Evolutionary conservation across 139 green algal genomes (phyloP).

Genomic region (Chlamydomonas applanata): DNA sequence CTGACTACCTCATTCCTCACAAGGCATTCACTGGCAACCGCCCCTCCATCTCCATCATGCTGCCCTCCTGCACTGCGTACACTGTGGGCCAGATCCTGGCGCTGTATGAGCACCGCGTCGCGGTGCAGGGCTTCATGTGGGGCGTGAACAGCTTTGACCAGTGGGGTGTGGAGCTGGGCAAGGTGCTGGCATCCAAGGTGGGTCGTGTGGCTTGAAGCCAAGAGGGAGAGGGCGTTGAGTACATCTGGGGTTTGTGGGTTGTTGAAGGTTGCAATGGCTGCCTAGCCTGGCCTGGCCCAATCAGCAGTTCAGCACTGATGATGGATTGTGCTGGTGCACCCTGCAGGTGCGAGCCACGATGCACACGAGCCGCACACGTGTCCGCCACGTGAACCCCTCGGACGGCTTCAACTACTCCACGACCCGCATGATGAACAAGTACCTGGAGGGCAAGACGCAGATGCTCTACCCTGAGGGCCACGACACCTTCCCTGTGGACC

Average conservation of each 20-base stretch:
- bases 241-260: too few relatives aligned
- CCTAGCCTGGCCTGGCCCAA: too few relatives aligned
- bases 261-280: too few relatives aligned
- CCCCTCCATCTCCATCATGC: slow-evolving; percentile 87
- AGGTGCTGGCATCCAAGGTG: slow-evolving; percentile 83
- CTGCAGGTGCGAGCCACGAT: slow-evolving; percentile 54
- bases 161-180: slow-evolving; percentile 99
- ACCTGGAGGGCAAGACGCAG: slow-evolving; percentile 76
- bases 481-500: slow-evolving; percentile 30
- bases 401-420: slow-evolving; percentile 92
- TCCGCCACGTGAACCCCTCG: slow-evolving; percentile 52
- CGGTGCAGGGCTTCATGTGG: slow-evolving; percentile 96
- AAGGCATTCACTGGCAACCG: slow-evolving; percentile 92
- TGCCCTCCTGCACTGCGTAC: slow-evolving; percentile 88
- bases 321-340: too few relatives aligned
- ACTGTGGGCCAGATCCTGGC: slow-evolving; percentile 93
- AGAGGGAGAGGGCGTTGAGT: too few relatives aligned
- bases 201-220: too few relatives aligned
- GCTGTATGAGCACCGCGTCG: slow-evolving; percentile 97
- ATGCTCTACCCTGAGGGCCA: slow-evolving; percentile 38
- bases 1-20: slow-evolving; percentile 92
- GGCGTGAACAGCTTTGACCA: slow-evolving; percentile 99
- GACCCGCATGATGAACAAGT: slow-evolving; percentile 89
- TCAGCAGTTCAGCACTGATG: too few relatives aligned
- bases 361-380: slow-evolving; percentile 61